A percentile compares a stretch with the other conserved stretches of the same genome.
Evolutionary conservation across 768 basidiomycete genomes (phyloP).

Genomic region (Leccinum longicurvipes): DNA sequence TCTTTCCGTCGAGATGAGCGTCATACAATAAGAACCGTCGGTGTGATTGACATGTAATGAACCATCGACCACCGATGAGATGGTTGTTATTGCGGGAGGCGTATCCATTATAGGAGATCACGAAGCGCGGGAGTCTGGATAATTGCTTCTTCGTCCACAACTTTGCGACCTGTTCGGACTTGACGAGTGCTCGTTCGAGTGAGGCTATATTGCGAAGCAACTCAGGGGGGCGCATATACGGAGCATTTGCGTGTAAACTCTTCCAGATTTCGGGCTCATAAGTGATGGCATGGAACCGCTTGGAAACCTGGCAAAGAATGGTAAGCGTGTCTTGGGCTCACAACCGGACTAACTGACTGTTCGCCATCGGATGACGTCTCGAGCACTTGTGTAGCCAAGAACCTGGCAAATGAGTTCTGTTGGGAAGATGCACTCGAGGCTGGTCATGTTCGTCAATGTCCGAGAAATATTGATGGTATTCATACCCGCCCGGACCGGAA

Average conservation of each 20-base stretch:
- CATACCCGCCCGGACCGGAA: not conserved
- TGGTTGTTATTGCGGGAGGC: not conserved
- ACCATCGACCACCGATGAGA: not conserved
- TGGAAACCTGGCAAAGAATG: not conserved
- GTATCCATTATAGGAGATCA: not conserved
- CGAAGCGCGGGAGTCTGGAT: not conserved
- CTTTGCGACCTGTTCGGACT: not conserved
- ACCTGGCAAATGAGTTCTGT: not conserved
- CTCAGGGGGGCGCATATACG: not conserved
- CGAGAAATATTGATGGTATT: not conserved
- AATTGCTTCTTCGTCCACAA: not conserved
- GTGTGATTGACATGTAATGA: not conserved
- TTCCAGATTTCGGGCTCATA: not conserved
- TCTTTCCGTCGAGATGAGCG: not conserved
- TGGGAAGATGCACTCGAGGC: not conserved
- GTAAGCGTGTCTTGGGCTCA: not conserved
- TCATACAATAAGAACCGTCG: not conserved
- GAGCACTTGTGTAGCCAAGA: not conserved
- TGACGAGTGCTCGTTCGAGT: not conserved
- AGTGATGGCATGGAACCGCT: not conserved
- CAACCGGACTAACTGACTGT: not conserved
- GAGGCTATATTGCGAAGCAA: not conserved
- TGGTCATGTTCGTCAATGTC: not conserved
- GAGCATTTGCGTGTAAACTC: not conserved
- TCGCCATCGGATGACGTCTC: not conserved